Percentiles rank a stretch among this genome's conserved stretches.
These are phyloP conservation scores for Ustilago cynodontis DNA, from an alignment of 1,284 basidiomycete genomes.

Conservation along the genomic window DNA sequence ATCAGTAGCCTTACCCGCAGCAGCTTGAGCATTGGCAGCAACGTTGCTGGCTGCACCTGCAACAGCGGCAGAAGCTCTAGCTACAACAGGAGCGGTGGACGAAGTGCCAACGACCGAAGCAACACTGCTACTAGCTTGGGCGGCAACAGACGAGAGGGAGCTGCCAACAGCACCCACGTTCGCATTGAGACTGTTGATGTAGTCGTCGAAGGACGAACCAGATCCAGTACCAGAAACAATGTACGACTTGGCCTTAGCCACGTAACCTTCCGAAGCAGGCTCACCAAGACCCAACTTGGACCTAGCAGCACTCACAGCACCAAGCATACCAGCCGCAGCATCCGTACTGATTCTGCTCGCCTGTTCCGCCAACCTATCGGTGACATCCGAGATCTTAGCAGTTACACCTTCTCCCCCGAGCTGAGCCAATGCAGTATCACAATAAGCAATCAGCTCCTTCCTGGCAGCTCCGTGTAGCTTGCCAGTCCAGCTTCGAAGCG, in stretches of 20 bases:
- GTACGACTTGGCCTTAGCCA: constrained; percentile 46
- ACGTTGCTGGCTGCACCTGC: constrained; percentile 15
- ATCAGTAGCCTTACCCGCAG: constrained; percentile 11
- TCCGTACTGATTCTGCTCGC: constrained; percentile 50
- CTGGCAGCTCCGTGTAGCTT: constrained; percentile 53
- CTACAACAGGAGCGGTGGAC: constrained; percentile 13
- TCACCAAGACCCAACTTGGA: constrained; percentile 45
- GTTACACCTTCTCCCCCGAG: constrained; percentile 51
- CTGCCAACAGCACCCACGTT: constrained; percentile 15
- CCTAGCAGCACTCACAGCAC: constrained; percentile 44
- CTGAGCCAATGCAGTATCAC: constrained; percentile 35
- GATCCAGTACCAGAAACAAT: constrained; percentile 28
- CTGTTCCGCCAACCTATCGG: constrained; percentile 49
- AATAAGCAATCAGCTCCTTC: constrained; percentile 50
- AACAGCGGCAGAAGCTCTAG: constrained; percentile 18
- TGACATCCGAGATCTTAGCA: constrained; percentile 44
- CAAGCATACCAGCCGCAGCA: constrained; percentile 52
- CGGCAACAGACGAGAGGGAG: constrained; percentile 25
- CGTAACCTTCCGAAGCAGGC: constrained; percentile 23
- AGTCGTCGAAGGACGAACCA: constrained; percentile 43
- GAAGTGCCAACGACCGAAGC: constrained; percentile 27
- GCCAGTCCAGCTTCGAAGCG: constrained; percentile 30
- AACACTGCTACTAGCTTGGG: constrained; percentile 30
- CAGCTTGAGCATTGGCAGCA: constrained; percentile 25
- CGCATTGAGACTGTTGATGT: constrained; percentile 28